Percentiles rank a stretch among this genome's conserved stretches.
Conservation (phyloP, 371 early-diverging fungal species). For the Mucor racemosus region DNA sequence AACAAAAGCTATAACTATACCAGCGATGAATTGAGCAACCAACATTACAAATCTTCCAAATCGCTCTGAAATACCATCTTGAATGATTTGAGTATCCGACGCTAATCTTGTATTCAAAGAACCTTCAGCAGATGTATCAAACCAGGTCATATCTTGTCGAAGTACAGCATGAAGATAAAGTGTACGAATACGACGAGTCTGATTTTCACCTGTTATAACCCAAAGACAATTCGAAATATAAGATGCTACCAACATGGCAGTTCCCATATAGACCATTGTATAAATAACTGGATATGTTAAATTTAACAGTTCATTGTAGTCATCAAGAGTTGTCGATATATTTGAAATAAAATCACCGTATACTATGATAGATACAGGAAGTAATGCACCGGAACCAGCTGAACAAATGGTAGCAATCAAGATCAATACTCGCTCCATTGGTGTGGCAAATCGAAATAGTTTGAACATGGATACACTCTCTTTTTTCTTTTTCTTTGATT, state of each 20-base stretch:
- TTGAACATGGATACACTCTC: slow-evolving; percentile 33
- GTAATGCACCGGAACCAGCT: slow-evolving; percentile 35
- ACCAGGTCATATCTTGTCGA: slow-evolving; percentile 87
- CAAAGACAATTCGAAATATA: too few relatives aligned
- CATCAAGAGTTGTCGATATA: slow-evolving; percentile 3
- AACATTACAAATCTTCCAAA: slow-evolving; percentile 73
- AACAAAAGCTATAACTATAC: slow-evolving; percentile 64
- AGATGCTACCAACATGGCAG: slow-evolving; percentile 29
- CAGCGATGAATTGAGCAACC: slow-evolving; percentile 32
- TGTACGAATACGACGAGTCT: slow-evolving; percentile 38
- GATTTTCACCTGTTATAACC: slow-evolving; percentile 38
- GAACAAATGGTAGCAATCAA: slow-evolving; percentile 29
- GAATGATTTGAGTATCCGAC: slow-evolving; percentile 73
- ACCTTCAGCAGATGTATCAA: slow-evolving; percentile 70
- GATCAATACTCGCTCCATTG: slow-evolving; percentile 29
- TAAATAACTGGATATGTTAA: slow-evolving; percentile 27
- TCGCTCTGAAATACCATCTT: slow-evolving; percentile 87
- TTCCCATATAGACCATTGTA: slow-evolving; percentile 41
- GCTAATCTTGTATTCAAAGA: slow-evolving; percentile 74
- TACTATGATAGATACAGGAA: slow-evolving; percentile 42
- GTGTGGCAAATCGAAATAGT: slow-evolving; percentile 44
- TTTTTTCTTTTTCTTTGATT: slow-evolving; percentile 25
- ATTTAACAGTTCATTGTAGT: slow-evolving; percentile 11
- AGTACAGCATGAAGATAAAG: slow-evolving; percentile 71
- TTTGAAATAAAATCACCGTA: slow-evolving; percentile 36